Evolutionary conservation across 495 filamentous ascomycete genomes (phyloP).

Genomic region (Aspergillus wentii): DNA sequence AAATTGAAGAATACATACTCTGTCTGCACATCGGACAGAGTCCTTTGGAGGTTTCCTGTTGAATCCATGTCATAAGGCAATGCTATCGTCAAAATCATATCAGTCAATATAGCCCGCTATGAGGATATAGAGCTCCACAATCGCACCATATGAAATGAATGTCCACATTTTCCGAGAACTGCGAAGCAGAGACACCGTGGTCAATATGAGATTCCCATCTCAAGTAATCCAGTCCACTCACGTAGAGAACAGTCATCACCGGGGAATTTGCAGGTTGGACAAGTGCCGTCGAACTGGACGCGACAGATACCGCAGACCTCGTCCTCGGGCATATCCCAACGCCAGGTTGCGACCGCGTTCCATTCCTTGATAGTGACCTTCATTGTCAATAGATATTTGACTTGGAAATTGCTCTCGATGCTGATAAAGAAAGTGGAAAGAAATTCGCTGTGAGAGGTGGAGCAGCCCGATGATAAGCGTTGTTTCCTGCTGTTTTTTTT

Average conservation of each 20-base stretch:
- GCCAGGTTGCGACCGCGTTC: constrained; percentile 93
- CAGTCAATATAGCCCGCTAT: constrained; percentile 7
- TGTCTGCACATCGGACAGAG: constrained; percentile 98
- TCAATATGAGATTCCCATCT: too few relatives aligned
- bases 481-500: too few relatives aligned
- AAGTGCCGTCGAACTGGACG: constrained; percentile 95
- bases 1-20: constrained; percentile 50
- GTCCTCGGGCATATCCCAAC: constrained; percentile 96
- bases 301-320: constrained; percentile 99
- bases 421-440: background rate
- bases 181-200: too few relatives aligned
- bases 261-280: constrained; percentile 95
- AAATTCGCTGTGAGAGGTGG: too few relatives aligned
- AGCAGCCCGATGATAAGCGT: too few relatives aligned
- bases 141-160: constrained; percentile 93
- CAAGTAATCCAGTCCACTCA: too few relatives aligned
- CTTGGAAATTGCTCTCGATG: background rate
- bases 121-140: constrained; percentile 13
- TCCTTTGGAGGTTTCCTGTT: constrained; percentile 88
- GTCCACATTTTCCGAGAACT: constrained; percentile 95
- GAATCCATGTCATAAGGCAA: constrained; percentile 93
- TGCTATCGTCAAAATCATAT: constrained; percentile 54
- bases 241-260: constrained; percentile 91
- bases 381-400: constrained; percentile 53
- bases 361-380: constrained; percentile 91